Evolutionary conservation across 202 grass and related monocot genomes (phyloP).

Genomic region (Alloteropsis angusta): DNA sequence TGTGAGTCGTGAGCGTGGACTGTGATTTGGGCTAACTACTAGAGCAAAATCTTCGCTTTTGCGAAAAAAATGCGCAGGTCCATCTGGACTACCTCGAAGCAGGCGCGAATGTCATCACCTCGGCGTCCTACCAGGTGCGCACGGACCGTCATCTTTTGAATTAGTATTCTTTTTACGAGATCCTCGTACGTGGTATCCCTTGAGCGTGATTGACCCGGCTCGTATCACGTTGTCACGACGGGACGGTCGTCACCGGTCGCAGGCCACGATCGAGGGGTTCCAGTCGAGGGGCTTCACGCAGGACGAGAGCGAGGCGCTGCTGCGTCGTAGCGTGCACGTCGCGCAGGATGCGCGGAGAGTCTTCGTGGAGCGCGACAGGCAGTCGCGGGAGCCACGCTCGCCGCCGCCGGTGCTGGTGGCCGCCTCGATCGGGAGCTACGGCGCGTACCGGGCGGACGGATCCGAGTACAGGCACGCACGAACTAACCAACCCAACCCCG

Average conservation of each 20-base stretch:
- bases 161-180: too few species aligned
- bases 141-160: too few species aligned
- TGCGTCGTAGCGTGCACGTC: conserved; percentile 25
- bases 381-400: background rate
- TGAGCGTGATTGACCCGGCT: background rate
- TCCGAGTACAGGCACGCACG: conserved; percentile 36
- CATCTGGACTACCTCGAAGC: too few species aligned
- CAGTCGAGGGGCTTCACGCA: background rate
- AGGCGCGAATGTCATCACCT: too few species aligned
- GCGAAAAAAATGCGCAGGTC: too few species aligned
- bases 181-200: too few species aligned
- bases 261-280: conserved; percentile 37
- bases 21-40: too few species aligned
- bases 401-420: conserved; percentile 5
- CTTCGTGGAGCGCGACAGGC: background rate
- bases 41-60: too few species aligned
- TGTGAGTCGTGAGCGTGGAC: too few species aligned
- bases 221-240: background rate
- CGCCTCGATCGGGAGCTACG: conserved; percentile 37
- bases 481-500: background rate
- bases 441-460: conserved; percentile 19
- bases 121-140: too few species aligned
- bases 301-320: conserved; percentile 29
- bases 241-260: background rate
- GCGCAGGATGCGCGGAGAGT: conserved; percentile 14